These are phyloP conservation scores for Cymbopogon citratus DNA, from an alignment of 176 grass and related monocot species.

Conservation along the genomic window DNA sequence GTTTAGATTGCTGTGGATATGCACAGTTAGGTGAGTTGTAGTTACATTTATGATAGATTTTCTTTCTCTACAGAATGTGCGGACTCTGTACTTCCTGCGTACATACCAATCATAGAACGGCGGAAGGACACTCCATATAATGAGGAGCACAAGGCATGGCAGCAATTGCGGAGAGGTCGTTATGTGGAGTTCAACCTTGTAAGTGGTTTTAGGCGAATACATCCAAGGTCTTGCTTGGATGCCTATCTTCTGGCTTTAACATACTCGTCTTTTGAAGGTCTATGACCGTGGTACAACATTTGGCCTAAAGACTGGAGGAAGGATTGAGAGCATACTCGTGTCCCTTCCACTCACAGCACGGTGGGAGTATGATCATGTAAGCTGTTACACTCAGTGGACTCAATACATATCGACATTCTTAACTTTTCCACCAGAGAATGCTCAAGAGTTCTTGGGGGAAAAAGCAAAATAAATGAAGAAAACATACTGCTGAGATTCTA, in stretches of 20 bases:
- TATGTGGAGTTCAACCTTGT: conserved; percentile 99
- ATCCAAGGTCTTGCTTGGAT: background rate
- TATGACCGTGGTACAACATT: conserved; percentile 98
- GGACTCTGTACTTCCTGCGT: conserved; percentile 83
- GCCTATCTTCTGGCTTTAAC: background rate
- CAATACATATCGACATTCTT: background rate
- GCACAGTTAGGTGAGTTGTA: background rate
- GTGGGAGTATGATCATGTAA: conserved; percentile 98
- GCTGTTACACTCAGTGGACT: background rate
- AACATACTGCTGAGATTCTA: background rate
- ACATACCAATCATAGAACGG: conserved; percentile 82
- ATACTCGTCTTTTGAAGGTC: conserved; percentile 41
- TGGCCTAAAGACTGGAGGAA: conserved; percentile 89
- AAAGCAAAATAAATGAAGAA: background rate
- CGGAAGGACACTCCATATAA: conserved; percentile 84
- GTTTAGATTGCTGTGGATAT: background rate
- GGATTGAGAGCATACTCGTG: conserved; percentile 96
- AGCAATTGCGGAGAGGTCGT: conserved; percentile 86
- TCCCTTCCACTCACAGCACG: conserved; percentile 82
- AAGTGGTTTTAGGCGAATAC: conserved; percentile 10
- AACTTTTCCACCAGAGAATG: background rate
- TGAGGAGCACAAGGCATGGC: conserved; percentile 92
- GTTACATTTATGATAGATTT: background rate
- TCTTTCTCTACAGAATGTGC: conserved; percentile 59
- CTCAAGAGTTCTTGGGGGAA: background rate